These are phyloP conservation scores for Stentor roeselii DNA, from an alignment of 73 alveolate species.

Conservation along the genomic window DNA sequence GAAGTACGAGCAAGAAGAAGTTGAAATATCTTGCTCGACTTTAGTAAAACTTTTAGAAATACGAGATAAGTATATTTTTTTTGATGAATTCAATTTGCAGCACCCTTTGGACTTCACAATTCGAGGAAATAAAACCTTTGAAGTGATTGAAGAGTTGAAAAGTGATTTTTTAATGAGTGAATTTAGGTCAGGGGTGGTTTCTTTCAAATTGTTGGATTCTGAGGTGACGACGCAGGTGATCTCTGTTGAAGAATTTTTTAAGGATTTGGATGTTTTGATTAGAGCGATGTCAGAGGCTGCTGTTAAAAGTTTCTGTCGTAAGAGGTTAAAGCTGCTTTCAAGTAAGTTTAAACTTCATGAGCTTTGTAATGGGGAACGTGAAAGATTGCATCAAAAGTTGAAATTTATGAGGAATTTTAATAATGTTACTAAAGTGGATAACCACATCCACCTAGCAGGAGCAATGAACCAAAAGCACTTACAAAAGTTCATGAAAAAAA, in stretches of 20 bases:
- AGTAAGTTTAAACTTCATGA: neutral
- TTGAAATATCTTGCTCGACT: neutral
- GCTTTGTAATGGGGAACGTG: neutral
- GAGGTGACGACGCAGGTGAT: neutral
- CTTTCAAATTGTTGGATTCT: neutral
- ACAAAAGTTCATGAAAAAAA: constrained; percentile 50
- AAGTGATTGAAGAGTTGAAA: neutral
- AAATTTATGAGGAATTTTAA: neutral
- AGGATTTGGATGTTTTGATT: neutral
- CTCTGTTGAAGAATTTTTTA: neutral
- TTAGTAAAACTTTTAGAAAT: neutral
- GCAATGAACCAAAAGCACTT: constrained; percentile 74
- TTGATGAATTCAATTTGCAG: neutral
- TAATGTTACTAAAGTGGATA: constrained; percentile 59
- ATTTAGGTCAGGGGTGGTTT: neutral
- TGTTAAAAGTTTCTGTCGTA: neutral
- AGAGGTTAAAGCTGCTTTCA: neutral
- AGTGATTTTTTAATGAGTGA: neutral
- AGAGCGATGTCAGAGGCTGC: neutral
- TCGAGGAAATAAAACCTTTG: neutral
- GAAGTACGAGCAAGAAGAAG: neutral
- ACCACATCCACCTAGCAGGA: constrained; percentile 73
- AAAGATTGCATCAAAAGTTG: neutral
- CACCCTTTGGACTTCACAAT: neutral
- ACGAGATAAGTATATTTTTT: neutral